Evolutionary conservation across 352 stramenopile species (phyloP), one percentile per base, ranked within the genome.

Genomic region (Aphanomyces invadans): DNA sequence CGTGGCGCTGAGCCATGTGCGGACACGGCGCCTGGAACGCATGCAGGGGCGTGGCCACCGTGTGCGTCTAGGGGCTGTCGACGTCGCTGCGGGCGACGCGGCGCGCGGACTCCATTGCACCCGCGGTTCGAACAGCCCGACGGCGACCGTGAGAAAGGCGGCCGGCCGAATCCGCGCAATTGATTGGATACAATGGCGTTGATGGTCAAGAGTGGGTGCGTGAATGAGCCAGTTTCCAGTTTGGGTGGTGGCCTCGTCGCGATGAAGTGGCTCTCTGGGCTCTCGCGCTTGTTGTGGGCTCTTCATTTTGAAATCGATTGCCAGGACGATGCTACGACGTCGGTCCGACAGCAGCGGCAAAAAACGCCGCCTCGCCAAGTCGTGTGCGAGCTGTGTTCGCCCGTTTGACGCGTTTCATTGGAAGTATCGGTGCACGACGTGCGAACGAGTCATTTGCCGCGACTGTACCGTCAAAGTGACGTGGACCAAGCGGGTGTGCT

Each of bases 381-480:
- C 60, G 2, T 67, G 60, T 46, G 28, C 46, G 46, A 67, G n/a
- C 19, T 67, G 60, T 29, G 38, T 57, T 21, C 60, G 42, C 4
- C 38, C 42, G 19, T 67, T 67, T 26, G 26, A 67, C 36, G 38
- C 60, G 49, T 67, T 67, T 21, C 60, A 67, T 19, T 67, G 60
- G 60, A 23, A 32, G 28, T 67, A 67, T 33, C 10, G 7, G 1
- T 67, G 60, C 49, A 25, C 28, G 26, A 25, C 19, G 19, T 67
- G 60, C 49, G 29, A 55, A 31, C 39, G 60, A 9, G 21, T 23
- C 9, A 44, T 67, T 12, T 67, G 60, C 36, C 60, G 60, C 29
- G 42, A 31, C 10, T 67, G 60, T 33, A 51, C 46, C 15, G 25
- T 49, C 60, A 67, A 67, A 28, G 42, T 39, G 1, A 23, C 39